Evolutionary conservation across 2,329 filamentous ascomycete genomes (phyloP), one percentile per base, ranked within the genome.

Genomic region (Hymenotorrendiella dingleyae): DNA sequence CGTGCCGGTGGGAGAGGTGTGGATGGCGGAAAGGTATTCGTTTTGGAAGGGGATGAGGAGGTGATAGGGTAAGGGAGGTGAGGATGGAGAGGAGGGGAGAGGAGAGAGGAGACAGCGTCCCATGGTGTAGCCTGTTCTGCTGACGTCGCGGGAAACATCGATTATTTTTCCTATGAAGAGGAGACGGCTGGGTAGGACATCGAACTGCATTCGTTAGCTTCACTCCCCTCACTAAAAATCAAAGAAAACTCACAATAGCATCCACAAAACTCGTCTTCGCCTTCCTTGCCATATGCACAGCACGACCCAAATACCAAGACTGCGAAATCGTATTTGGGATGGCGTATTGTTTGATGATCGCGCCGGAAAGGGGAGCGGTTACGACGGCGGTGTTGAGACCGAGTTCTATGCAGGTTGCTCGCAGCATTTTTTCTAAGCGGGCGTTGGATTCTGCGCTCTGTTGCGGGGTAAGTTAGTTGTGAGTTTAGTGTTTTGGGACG

Each of bases 141-240:
- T 60, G 7, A 52, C 40, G 20, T 49, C 53, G 23, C 56, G 54
- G 12, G 56, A 52, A 27, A 65, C 62, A 10, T 70, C 73, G 20
- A 82, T 77, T 6, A 74, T 76, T 4, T 79, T 67, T 0, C 80
- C 79, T 22, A 84, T 82, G 37, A 12, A 12, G 10, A 20, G 17
- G 14, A 14, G 6, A 11, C 12, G 26, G 27, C 6, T 19, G 14
- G 11, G 29, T 7, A 14, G 8, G 29, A 32, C n/a, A n/a, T n/a
- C n/a, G n/a, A 9, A 9, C 14, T 6, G 10, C 6, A n/a, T 6
- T 28, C 29, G 19, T 11, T 20, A 26, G 19, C n/a, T n/a, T n/a
- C n/a, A n/a, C n/a, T n/a, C n/a, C n/a, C n/a, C n/a, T n/a, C n/a
- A n/a, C n/a, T n/a, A n/a, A n/a, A n/a, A n/a, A n/a, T n/a, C 20